These are phyloP conservation scores for Senna siamea DNA, from an alignment of 306 rosid species.

Conservation along the genomic window DNA sequence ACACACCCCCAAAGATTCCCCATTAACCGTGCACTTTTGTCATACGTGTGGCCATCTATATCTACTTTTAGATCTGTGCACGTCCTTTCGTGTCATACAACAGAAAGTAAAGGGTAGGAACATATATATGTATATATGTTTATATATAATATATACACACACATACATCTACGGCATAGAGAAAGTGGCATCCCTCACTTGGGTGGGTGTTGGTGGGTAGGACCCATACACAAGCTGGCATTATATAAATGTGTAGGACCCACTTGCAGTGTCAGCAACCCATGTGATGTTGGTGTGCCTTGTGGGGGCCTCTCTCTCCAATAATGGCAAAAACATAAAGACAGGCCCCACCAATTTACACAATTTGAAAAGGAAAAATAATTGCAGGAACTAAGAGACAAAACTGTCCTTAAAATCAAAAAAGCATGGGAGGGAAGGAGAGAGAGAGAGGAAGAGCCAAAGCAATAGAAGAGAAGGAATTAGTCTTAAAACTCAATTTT, in stretches of 20 bases:
- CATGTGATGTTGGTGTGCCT: constrained; percentile 61
- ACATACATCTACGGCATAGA: neutral
- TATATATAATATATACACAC: neutral
- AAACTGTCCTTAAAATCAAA: constrained; percentile 41
- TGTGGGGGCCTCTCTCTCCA: constrained; percentile 48
- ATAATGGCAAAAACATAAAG: constrained; percentile 42
- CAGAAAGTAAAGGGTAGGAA: constrained; percentile 28
- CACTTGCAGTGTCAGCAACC: constrained; percentile 62
- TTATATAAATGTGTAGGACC: constrained; percentile 53
- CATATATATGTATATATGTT: neutral
- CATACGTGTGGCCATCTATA: constrained; percentile 77
- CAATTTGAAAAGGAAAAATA: constrained; percentile 24
- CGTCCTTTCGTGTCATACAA: constrained; percentile 56
- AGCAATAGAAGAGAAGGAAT: constrained; percentile 17
- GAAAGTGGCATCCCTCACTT: constrained; percentile 64
- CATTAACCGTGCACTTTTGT: constrained; percentile 68
- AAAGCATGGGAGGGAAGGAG: neutral
- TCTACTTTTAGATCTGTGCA: constrained; percentile 56
- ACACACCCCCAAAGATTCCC: constrained; percentile 72
- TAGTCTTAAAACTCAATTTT: constrained; percentile 44
- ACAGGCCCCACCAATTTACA: constrained; percentile 41
- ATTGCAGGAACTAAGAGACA: constrained; percentile 46
- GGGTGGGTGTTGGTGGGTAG: constrained; percentile 57
- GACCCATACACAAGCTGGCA: constrained; percentile 67
- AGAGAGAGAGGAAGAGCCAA: neutral